Conservation (phyloP, 2,329 filamentous ascomycete genomes). For the Xylariomycetidae sp. region DNA sequence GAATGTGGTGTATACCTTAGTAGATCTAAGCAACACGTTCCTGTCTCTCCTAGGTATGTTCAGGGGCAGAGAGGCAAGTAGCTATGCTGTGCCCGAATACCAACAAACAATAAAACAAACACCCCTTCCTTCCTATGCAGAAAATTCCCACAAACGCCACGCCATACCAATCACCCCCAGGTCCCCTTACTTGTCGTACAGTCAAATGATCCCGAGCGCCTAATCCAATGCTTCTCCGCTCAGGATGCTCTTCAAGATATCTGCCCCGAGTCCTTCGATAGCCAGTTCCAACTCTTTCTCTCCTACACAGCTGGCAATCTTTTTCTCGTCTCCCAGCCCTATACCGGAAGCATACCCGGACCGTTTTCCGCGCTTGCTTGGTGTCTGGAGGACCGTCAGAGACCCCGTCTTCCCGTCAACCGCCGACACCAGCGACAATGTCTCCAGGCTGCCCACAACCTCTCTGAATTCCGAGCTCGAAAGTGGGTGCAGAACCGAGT, state of each 20-base stretch:
- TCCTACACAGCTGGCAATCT: constrained; percentile 73
- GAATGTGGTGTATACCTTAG: too few relatives aligned
- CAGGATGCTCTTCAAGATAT: constrained; percentile 59
- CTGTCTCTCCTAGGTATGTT: too few relatives aligned
- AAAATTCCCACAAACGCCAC: constrained; percentile 16
- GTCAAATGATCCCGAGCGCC: too few relatives aligned
- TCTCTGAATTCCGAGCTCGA: constrained; percentile 92
- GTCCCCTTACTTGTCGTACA: too few relatives aligned
- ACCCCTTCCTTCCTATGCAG: too few relatives aligned
- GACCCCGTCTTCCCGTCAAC: constrained; percentile 67
- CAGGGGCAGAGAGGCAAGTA: too few relatives aligned
- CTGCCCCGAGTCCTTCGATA: constrained; percentile 57
- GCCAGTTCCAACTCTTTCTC: constrained; percentile 73
- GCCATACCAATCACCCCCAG: constrained; percentile 10
- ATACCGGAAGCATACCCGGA: constrained; percentile 40
- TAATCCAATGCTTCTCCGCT: constrained; percentile 57
- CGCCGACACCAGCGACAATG: constrained; percentile 70
- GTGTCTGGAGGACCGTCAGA: constrained; percentile 61
- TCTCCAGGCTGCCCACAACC: constrained; percentile 85
- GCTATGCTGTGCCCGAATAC: too few relatives aligned
- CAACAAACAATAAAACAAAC: constrained; percentile 1
- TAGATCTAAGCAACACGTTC: too few relatives aligned
- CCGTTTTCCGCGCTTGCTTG: constrained; percentile 63
- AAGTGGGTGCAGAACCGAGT: constrained; percentile 84
- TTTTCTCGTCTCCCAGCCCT: constrained; percentile 64